A percentile compares a stretch with the other conserved stretches of the same genome.
Evolutionary conservation across 257 asterid genomes (phyloP).

Genomic region (Fraxinus quadrangulata): DNA sequence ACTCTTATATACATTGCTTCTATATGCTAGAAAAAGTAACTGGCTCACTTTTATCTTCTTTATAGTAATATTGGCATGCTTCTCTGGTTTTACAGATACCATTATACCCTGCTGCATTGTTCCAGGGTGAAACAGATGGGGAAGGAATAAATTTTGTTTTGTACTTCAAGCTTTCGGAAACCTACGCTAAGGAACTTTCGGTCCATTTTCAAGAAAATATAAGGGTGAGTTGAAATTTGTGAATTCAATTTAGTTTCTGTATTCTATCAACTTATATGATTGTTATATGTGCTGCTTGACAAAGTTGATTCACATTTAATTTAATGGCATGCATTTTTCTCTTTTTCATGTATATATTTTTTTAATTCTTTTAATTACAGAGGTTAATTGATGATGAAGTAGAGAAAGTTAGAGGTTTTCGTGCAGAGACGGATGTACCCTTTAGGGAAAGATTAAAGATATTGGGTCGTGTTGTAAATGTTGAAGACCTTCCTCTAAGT

Average conservation of each 20-base stretch:
- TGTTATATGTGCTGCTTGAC: slow-evolving; percentile 67
- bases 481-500: slow-evolving; percentile 85
- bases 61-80: background rate
- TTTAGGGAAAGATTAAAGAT: too few relatives aligned
- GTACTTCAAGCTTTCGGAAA: slow-evolving; percentile 81
- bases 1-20: too few relatives aligned
- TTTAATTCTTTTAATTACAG: slow-evolving; percentile 39
- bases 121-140: slow-evolving; percentile 70
- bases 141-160: slow-evolving; percentile 46
- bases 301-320: slow-evolving; percentile 50
- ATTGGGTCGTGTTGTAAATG: slow-evolving; percentile 44
- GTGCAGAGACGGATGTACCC: too few relatives aligned
- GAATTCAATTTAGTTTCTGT: background rate
- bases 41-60: too few relatives aligned
- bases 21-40: too few relatives aligned
- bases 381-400: slow-evolving; percentile 58
- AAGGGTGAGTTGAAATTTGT: slow-evolving; percentile 44
- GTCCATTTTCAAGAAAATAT: slow-evolving; percentile 75
- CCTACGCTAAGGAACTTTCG: slow-evolving; percentile 60
- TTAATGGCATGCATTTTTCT: too few relatives aligned
- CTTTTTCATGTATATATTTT: too few relatives aligned
- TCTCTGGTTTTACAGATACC: slow-evolving; percentile 67
- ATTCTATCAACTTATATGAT: background rate
- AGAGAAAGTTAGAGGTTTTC: too few relatives aligned
- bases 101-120: slow-evolving; percentile 76